Evolutionary conservation across 257 asterid genomes (phyloP).

Genomic region (Solanum gracilifrons): DNA sequence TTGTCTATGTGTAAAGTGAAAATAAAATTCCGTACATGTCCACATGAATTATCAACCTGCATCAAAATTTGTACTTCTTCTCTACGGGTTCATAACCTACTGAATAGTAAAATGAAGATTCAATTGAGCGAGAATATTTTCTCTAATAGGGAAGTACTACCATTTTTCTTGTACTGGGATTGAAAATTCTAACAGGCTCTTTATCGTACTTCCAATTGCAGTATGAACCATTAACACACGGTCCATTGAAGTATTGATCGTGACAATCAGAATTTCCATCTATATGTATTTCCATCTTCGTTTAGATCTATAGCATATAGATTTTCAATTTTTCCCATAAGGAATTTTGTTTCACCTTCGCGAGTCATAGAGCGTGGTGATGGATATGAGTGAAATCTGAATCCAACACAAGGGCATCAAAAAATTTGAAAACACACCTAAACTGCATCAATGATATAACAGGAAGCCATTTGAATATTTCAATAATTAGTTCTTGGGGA

Average conservation of each 20-base stretch:
- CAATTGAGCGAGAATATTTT: neutral
- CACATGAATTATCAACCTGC: neutral
- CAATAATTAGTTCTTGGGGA: neutral
- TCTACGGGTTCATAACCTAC: neutral
- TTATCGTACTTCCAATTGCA: neutral
- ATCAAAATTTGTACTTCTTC: neutral
- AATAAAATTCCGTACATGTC: neutral
- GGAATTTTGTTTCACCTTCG: neutral
- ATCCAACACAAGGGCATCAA: neutral
- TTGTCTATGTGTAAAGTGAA: neutral
- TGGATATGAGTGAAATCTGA: neutral
- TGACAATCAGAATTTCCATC: neutral
- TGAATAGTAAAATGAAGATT: neutral
- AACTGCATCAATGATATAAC: neutral
- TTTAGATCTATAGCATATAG: neutral
- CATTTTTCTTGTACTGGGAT: neutral
- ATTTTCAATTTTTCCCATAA: neutral
- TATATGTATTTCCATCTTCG: neutral
- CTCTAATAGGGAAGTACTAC: neutral
- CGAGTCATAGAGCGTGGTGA: neutral
- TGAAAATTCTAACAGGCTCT: neutral
- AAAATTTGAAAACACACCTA: neutral
- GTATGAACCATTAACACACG: neutral
- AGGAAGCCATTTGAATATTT: neutral
- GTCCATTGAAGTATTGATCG: neutral